phyloP scores from a whole-genome alignment of 805 yeast species.

The Cephaloascus fragrans region DNA sequence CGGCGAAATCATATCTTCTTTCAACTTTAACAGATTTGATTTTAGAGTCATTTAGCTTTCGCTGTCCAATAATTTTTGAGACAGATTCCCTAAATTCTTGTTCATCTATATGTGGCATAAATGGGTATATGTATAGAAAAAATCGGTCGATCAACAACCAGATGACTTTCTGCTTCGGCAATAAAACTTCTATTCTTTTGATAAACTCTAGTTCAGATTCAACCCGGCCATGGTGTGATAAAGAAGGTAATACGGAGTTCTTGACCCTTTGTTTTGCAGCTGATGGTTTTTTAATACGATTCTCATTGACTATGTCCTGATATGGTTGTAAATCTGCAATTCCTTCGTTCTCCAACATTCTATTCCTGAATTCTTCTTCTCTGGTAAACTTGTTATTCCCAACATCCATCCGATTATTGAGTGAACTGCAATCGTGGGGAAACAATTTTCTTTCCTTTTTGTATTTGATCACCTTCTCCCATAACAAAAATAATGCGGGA shows the following conservation, averaged over 20 bases:
- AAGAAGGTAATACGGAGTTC: background rate
- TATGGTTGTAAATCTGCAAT: background rate
- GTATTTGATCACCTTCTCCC: background rate
- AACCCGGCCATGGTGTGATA: slow-evolving; percentile 1
- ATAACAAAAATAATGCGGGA: slow-evolving; percentile 10
- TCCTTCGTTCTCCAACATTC: background rate
- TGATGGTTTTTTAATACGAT: background rate
- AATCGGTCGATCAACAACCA: slow-evolving; percentile 51
- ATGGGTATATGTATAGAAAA: slow-evolving; percentile 51
- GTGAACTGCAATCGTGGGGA: background rate
- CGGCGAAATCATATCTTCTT: slow-evolving; percentile 34
- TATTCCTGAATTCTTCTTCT: background rate
- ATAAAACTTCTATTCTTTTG: slow-evolving; percentile 26
- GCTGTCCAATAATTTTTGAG: slow-evolving; percentile 31
- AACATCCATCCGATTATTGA: background rate
- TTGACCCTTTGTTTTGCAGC: background rate
- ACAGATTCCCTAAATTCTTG: slow-evolving; percentile 33
- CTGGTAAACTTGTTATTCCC: background rate
- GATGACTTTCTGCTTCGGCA: slow-evolving; percentile 47
- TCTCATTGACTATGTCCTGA: background rate
- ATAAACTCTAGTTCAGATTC: slow-evolving; percentile 21
- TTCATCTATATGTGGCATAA: slow-evolving; percentile 61
- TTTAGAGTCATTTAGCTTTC: background rate
- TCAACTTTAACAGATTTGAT: slow-evolving; percentile 17
- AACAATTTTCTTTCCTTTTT: background rate